Evolutionary conservation across 2,329 filamentous ascomycete genomes (phyloP), one percentile per base, ranked within the genome.

Genomic region (Aureobasidium musti): DNA sequence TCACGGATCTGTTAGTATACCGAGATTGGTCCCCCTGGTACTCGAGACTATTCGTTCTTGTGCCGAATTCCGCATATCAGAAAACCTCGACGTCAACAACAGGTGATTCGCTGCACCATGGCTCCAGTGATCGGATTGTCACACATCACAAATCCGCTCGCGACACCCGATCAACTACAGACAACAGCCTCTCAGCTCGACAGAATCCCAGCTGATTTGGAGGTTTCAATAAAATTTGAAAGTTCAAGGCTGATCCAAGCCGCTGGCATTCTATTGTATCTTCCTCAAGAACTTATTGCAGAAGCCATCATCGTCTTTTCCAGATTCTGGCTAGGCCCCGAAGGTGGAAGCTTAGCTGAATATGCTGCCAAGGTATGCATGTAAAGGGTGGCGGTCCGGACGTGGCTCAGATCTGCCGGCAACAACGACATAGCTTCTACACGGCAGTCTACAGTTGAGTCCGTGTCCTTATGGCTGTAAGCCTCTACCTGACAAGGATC

Each of bases 271-370:
- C 85, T 98, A 21, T 84, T 99, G 3, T 87, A 91, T 56, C 83
- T 98, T 45, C 91, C 92, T 7, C 92, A 97, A 75, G 91, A 92
- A 71, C 87, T 91, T 45, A 91, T 95, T 45, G 91, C 92, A 5
- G 91, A 92, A 73, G 91, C 93, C 3, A 91, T 93, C 74, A 87
- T 97, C 47, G 79, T 95, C 0, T 86, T 96, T 39, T 89, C 89
- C 61, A 86, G 94, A 17, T 95, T 92, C 79, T 96, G 91, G 89
- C 80, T 92, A 80, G 74, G 86, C 77, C 65, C 82, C 79, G 73
- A 82, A 65, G 81, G 81, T 37, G 81, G 80, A 6, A 83, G 81
- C 71, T 71, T 83, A 21, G 74, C 77, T 0, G 77, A 82, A 33
- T 77, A 85, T 84, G 80, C 79, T 78, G 69, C 80, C 81, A 77